A percentile compares a stretch with the other conserved stretches of the same genome.
These are phyloP conservation scores for Arthromyces matolae DNA, from an alignment of 768 basidiomycete genomes.

Conservation along the genomic window DNA sequence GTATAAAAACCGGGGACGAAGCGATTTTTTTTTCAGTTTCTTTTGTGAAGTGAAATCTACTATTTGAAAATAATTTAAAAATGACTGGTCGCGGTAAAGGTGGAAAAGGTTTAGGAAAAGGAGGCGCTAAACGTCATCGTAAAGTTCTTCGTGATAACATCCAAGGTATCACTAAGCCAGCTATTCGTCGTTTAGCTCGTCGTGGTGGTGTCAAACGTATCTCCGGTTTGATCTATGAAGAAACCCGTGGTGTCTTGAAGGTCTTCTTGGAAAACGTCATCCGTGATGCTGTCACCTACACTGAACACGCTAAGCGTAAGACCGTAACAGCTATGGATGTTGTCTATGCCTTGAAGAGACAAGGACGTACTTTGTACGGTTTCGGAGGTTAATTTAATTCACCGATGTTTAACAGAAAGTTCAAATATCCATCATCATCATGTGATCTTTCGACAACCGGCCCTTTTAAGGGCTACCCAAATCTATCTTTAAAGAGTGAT, in stretches of 20 bases:
- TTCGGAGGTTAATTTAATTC: conserved; percentile 1
- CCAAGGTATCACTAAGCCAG: too few relatives aligned
- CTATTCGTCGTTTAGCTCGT: conserved; percentile 1
- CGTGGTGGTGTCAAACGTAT: too few relatives aligned
- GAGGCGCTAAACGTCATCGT: too few relatives aligned
- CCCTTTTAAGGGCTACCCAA: too few relatives aligned
- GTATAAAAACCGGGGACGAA: neutral
- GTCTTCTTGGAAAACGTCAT: conserved; percentile 3
- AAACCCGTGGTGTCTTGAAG: too few relatives aligned
- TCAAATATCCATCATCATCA: neutral
- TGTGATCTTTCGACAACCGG: neutral
- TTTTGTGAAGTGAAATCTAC: neutral
- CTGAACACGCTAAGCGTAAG: conserved; percentile 2
- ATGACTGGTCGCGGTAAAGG: conserved; percentile 6
- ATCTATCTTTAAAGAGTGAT: neutral
- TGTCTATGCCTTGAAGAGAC: conserved; percentile 3
- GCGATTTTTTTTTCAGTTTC: neutral
- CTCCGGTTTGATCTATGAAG: too few relatives aligned
- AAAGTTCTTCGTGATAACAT: too few relatives aligned
- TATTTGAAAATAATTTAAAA: neutral
- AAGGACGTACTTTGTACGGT: conserved; percentile 2
- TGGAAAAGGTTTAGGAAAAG: conserved; percentile 2
- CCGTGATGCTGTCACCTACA: conserved; percentile 1
- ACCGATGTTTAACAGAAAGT: neutral
- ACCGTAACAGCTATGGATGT: neutral